Evolutionary conservation across 352 stramenopile genomes (phyloP), one percentile per base, ranked within the genome.

Genomic region (Pythium utonaiense): DNA sequence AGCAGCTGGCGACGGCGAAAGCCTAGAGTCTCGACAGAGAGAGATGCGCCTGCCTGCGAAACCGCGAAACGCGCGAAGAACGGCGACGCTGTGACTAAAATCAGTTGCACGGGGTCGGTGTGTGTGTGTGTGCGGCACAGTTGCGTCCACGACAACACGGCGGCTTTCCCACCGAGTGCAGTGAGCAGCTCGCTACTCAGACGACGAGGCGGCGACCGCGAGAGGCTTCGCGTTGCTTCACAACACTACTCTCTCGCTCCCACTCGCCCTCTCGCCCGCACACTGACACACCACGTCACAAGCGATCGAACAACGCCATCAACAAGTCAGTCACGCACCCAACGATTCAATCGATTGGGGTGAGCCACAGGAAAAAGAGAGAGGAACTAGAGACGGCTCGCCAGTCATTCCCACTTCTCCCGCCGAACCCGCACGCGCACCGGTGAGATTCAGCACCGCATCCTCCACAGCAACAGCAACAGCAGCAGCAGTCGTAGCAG

Each of bases 121-220:
- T 47, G 40, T 21, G 17, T 25, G 17, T 25, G 40, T 19, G n/a
- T 25, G 40, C 21, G 40, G 40, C 27, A 19, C 40, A 47, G 40
- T 47, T 27, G 40, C 40, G 22, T 21, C 1, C 40, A 40, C 48
- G 28, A 54, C 48, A 51, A 30, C 48, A 54, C 48, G n/a, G 48
- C 30, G 14, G 34, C 36, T 61, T 58, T 67, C 60, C 53, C 60
- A 67, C 59, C 59, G 59, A 66, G 58, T 33, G 40, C 16, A 47
- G n/a, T 22, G 19, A 19, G 21, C 25, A 12, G 17, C 25, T 12
- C 38, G 21, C 49, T 28, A 66, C 59, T 66, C 59, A 66, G 59
- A 66, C 59, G 17, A 56, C 59, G 51, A 66, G 52, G 44, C 42
- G 42, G 42, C 21, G 24, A 50, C 22, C 34, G 34, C 3, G n/a